These are phyloP conservation scores for Curvularia verruculosa DNA, from an alignment of 2,329 filamentous ascomycete genomes.

Conservation along the genomic window DNA sequence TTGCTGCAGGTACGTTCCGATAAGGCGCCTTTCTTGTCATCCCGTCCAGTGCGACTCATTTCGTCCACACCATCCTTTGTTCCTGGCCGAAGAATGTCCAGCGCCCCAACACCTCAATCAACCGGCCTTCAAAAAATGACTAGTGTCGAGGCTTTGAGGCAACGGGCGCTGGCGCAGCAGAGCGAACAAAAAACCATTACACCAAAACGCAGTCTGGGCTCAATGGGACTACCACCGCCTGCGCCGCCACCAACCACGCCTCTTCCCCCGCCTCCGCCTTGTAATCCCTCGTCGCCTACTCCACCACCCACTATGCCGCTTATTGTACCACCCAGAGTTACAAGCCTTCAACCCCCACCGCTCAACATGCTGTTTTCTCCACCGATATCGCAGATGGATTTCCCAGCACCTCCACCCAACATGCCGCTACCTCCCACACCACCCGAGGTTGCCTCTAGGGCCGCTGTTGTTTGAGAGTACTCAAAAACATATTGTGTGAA, in stretches of 20 bases:
- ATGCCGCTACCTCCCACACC: slow-evolving; percentile 14
- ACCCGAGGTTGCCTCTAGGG: slow-evolving; percentile 9
- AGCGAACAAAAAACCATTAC: slow-evolving; percentile 24
- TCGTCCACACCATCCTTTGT: slow-evolving; percentile 43
- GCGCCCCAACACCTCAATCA: slow-evolving; percentile 15
- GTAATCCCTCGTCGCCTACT: slow-evolving; percentile 17
- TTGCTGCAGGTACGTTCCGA: slow-evolving; percentile 54
- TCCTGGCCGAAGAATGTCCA: slow-evolving; percentile 32
- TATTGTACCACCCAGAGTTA: slow-evolving; percentile 14
- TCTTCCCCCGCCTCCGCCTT: slow-evolving; percentile 49
- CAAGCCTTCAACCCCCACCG: slow-evolving; percentile 16
- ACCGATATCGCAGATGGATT: slow-evolving; percentile 16
- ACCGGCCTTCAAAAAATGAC: slow-evolving; percentile 20
- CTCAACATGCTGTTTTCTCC: slow-evolving; percentile 18
- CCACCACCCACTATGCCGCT: slow-evolving; percentile 25
- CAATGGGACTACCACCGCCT: slow-evolving; percentile 52
- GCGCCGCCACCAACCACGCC: slow-evolving; percentile 55
- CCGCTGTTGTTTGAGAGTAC: not conserved
- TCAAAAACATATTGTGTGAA: not conserved
- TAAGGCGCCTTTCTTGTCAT: slow-evolving; percentile 52
- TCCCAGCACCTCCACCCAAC: slow-evolving; percentile 21
- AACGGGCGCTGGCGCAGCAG: slow-evolving; percentile 23
- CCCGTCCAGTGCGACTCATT: slow-evolving; percentile 40
- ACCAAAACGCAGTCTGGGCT: slow-evolving; percentile 46
- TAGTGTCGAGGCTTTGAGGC: slow-evolving; percentile 36